Evolutionary conservation across 176 grass and related monocot genomes (phyloP), one percentile per base, ranked within the genome.

Genomic region (Cenchrus fungigraminus): DNA sequence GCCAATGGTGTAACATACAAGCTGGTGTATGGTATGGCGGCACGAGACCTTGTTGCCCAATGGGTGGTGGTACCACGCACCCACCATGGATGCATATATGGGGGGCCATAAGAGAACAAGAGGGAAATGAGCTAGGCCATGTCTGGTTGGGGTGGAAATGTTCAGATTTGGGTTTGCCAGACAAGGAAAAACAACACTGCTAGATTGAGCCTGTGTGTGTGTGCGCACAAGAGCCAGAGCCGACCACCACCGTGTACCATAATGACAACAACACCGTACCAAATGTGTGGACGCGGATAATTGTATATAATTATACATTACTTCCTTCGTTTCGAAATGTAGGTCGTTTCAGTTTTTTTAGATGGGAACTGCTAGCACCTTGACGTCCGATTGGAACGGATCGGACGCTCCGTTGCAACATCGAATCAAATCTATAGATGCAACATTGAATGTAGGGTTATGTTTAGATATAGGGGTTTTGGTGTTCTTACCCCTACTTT

Each of bases 1-100:
- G 83, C 65, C 29, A 81, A 59, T 57, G 67, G 46, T 50, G 81
- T 9, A 88, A 60, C 20, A 8, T 22, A 20, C 16, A 55, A 40
- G 37, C 4, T 40, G 37, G 37, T 40, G 37, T 40, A 40, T 40
- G 37, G 37, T 40, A 40, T 81, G 79, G 79, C 51, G 22, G 46
- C 88, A 89, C 83, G 83, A 89, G 82, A 44, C 77, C 15, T 25
- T 85, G 82, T 25, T 85, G 82, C 77, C 71, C 60, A 69, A 69
- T 40, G 37, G 37, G 50, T 19, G 82, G 31, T 76, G 87, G 77
- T 76, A 81, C 87, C 87, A 68, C 17, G 10, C 37, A 40, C 37
- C 37, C 37, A 40, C 37, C 3, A 40, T 40, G 37, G 37, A 40
- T 40, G 37, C 37, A 4, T 4, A 2, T 1, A 0, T 20, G 25